Percentiles rank a stretch among this genome's conserved stretches.
Evolutionary conservation across 2,329 filamentous ascomycete species (phyloP).

Genomic region (Neonectria punicea): DNA sequence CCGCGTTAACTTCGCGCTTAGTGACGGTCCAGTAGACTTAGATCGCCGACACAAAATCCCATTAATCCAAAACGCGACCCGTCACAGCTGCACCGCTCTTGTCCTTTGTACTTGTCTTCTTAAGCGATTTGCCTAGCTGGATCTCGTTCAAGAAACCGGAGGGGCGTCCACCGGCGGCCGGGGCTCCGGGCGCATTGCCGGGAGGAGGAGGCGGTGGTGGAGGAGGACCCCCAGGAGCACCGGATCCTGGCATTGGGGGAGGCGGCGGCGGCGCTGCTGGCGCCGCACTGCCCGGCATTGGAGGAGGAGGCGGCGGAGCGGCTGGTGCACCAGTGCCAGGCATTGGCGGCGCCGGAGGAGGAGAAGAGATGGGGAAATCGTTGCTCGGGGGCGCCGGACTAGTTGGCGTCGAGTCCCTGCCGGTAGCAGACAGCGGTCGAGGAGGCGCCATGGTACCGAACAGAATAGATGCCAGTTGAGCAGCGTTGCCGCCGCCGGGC

Average conservation of each 20-base stretch:
- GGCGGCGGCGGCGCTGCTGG: conserved; percentile 46
- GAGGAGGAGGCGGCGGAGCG: conserved; percentile 47
- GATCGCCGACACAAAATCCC: conserved; percentile 1
- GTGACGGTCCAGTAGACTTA: conserved; percentile 2
- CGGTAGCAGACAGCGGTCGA: conserved; percentile 84
- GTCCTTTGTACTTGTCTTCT: conserved; percentile 91
- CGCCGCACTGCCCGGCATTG: conserved; percentile 40
- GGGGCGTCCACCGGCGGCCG: conserved; percentile 62
- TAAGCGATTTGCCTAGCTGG: conserved; percentile 79
- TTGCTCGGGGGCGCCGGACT: conserved; percentile 52
- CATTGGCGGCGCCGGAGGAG: conserved; percentile 50
- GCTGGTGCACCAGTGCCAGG: conserved; percentile 45
- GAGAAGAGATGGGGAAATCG: conserved; percentile 54
- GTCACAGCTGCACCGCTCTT: conserved; percentile 77
- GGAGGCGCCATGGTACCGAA: conserved; percentile 98
- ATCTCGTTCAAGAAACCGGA: conserved; percentile 83
- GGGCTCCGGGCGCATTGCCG: conserved; percentile 54
- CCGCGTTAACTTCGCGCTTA: conserved; percentile 17
- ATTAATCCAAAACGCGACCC: conserved; percentile 75
- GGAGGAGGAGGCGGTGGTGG: conserved; percentile 56
- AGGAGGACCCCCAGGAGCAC: conserved; percentile 52
- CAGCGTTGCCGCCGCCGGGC: conserved; percentile 83
- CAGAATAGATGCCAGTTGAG: conserved; percentile 91
- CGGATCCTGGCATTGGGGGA: conserved; percentile 48
- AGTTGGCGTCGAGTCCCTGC: conserved; percentile 67